A percentile compares a stretch with the other conserved stretches of the same genome.
These are phyloP conservation scores for Penicillium sp. DNA, from an alignment of 2,329 filamentous ascomycete species.

Conservation along the genomic window DNA sequence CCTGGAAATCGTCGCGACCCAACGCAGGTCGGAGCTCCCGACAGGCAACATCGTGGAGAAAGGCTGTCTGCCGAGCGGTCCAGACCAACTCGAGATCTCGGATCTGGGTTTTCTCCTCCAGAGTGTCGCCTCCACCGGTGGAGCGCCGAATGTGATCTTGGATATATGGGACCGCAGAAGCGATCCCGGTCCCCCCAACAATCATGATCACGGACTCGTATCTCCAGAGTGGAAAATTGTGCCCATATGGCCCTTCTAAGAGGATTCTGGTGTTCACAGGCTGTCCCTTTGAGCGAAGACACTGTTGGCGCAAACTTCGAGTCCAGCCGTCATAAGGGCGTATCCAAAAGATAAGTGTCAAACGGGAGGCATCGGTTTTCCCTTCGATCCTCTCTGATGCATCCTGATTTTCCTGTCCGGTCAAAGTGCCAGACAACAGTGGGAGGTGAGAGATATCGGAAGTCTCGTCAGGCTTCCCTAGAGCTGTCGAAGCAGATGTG, in stretches of 20 bases:
- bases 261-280: slow-evolving; percentile 43
- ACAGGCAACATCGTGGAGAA: slow-evolving; percentile 33
- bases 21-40: slow-evolving; percentile 34
- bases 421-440: slow-evolving; percentile 26
- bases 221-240: slow-evolving; percentile 44
- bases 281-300: slow-evolving; percentile 28
- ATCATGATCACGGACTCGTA: slow-evolving; percentile 59
- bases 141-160: slow-evolving; percentile 35
- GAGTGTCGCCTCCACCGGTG: slow-evolving; percentile 3
- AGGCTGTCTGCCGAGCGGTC: slow-evolving; percentile 36
- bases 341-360: slow-evolving; percentile 53
- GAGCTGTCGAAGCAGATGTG: neutral
- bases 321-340: slow-evolving; percentile 59
- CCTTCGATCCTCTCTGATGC: neutral
- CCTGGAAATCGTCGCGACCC: slow-evolving; percentile 33
- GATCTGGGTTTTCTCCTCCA: slow-evolving; percentile 23
- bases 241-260: slow-evolving; percentile 57
- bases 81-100: slow-evolving; percentile 40
- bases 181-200: slow-evolving; percentile 38
- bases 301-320: slow-evolving; percentile 47
- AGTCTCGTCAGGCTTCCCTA: slow-evolving; percentile 8
- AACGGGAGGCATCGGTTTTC: slow-evolving; percentile 12
- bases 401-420: neutral
- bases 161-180: slow-evolving; percentile 54
- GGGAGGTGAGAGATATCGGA: slow-evolving; percentile 29